Percentiles rank a stretch among this genome's conserved stretches.
Conservation (phyloP, 305 asterid species). For the Fraxinus velutina region DNA sequence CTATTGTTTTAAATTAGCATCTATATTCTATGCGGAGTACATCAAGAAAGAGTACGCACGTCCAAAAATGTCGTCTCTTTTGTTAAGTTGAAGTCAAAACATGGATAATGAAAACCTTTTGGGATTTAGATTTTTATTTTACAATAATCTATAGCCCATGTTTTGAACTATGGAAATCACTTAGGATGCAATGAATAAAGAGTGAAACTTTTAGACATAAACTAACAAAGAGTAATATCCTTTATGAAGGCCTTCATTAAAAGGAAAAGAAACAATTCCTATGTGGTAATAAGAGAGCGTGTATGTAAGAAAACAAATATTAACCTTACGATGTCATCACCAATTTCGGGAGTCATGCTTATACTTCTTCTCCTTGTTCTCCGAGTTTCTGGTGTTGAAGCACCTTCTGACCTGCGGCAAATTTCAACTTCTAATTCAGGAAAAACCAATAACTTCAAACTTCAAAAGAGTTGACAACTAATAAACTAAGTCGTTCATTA, state of each 20-base stretch:
- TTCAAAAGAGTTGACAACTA: not conserved
- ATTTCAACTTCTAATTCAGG: constrained; percentile 6
- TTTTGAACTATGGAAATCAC: not conserved
- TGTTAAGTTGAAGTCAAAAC: not conserved
- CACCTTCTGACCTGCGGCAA: constrained; percentile 83
- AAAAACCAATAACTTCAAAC: constrained; percentile 15
- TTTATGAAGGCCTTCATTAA: not conserved
- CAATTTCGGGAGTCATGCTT: constrained; percentile 94
- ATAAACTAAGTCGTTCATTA: not conserved
- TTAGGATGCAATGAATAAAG: not conserved
- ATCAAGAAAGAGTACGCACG: not conserved
- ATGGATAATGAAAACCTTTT: not conserved
- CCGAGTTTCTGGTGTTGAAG: constrained; percentile 65
- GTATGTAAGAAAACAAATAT: constrained; percentile 28
- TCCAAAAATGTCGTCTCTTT: not conserved
- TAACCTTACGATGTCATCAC: constrained; percentile 98
- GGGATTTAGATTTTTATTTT: not conserved
- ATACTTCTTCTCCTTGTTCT: constrained; percentile 88
- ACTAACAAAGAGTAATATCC: not conserved
- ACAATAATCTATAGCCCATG: not conserved
- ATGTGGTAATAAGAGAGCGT: constrained; percentile 13
- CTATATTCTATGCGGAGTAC: not conserved
- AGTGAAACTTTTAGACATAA: not conserved
- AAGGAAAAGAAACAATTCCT: not conserved
- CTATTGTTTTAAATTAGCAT: not conserved